phyloP scores from a whole-genome alignment of 2,329 filamentous ascomycete genomes.

The Hirsutella minnesotensis region DNA sequence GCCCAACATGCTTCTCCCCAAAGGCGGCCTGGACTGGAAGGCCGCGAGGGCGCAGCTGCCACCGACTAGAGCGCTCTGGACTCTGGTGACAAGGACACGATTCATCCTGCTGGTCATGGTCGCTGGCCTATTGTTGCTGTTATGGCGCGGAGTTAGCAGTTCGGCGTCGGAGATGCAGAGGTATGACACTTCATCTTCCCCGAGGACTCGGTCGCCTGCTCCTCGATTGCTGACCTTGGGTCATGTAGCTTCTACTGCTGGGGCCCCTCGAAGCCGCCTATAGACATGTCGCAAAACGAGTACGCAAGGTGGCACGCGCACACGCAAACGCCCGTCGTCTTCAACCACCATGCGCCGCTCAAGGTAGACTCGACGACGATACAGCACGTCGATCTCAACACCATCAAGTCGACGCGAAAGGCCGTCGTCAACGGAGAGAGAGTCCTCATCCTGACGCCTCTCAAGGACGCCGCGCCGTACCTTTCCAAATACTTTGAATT shows the following conservation, averaged over 20 bases:
- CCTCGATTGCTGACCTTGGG: background rate
- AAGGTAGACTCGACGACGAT: slow-evolving; percentile 75
- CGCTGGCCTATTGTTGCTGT: slow-evolving; percentile 58
- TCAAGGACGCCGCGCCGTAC: slow-evolving; percentile 77
- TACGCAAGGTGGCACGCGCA: slow-evolving; percentile 82
- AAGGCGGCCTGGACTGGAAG: slow-evolving; percentile 88
- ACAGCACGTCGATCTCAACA: slow-evolving; percentile 71
- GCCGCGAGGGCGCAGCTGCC: slow-evolving; percentile 70
- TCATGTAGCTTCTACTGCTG: slow-evolving; percentile 82
- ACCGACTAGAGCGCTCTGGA: slow-evolving; percentile 58
- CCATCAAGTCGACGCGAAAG: slow-evolving; percentile 67
- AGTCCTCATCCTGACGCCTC: slow-evolving; percentile 80
- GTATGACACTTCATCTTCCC: slow-evolving; percentile 44
- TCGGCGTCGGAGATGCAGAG: slow-evolving; percentile 84
- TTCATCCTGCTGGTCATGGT: slow-evolving; percentile 65
- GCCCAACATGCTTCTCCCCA: slow-evolving; percentile 70
- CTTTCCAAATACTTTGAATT: slow-evolving; percentile 90
- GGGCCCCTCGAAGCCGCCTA: slow-evolving; percentile 88
- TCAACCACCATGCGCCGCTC: slow-evolving; percentile 87
- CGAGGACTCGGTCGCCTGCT: too few species aligned
- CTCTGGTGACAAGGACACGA: slow-evolving; percentile 63
- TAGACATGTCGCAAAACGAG: slow-evolving; percentile 89
- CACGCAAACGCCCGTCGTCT: slow-evolving; percentile 83
- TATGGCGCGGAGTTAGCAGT: slow-evolving; percentile 78
- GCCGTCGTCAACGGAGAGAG: slow-evolving; percentile 73